phyloP scores from a whole-genome alignment of 106 monocot species.

The Platanthera guangdongensis region DNA sequence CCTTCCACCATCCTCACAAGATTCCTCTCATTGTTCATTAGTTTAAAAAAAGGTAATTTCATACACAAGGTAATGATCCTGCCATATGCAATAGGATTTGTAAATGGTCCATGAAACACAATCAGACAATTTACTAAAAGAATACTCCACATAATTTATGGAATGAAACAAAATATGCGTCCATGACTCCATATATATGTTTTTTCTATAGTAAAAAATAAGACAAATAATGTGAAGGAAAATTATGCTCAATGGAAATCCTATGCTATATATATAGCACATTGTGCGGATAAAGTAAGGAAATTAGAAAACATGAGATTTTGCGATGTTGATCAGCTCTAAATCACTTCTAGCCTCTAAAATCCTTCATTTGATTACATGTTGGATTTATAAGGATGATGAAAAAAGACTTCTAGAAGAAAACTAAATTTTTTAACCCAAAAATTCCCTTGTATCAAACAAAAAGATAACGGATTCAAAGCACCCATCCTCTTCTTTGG shows the following conservation, averaged over 20 bases:
- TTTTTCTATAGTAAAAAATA: not conserved
- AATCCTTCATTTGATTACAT: not conserved
- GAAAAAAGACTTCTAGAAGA: not conserved
- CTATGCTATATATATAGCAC: not conserved
- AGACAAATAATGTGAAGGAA: not conserved
- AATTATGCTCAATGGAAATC: not conserved
- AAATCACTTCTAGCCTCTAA: not conserved
- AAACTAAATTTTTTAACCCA: not conserved
- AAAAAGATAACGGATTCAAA: not conserved
- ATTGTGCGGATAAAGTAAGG: not conserved
- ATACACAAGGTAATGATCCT: no score
- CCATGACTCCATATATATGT: no score
- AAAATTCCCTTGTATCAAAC: not conserved
- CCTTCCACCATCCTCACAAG: no score
- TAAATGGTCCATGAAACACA: no score
- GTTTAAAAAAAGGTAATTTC: no score
- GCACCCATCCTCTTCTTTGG: not conserved
- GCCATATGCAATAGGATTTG: no score
- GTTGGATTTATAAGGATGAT: not conserved
- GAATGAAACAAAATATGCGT: not conserved
- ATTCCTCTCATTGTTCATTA: no score
- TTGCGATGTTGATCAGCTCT: not conserved
- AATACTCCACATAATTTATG: not conserved
- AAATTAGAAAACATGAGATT: not conserved
- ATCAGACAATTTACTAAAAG: no score